Percentiles rank a stretch among this genome's conserved stretches.
Conservation (phyloP, 1,139 yeast species). For the Casaregolazyma lundiana region DNA sequence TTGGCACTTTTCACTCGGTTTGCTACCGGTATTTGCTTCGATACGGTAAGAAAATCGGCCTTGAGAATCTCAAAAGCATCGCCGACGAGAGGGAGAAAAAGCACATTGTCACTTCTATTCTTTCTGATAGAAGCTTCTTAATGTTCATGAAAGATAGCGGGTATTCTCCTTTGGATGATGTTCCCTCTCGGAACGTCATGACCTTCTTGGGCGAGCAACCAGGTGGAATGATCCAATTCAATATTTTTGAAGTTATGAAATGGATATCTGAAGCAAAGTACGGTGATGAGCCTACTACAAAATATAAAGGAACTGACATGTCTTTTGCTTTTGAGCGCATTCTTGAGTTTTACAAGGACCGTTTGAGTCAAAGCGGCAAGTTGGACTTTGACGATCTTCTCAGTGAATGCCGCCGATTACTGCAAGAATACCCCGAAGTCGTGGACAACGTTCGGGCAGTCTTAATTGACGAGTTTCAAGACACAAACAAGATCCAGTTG, state of each 20-base stretch:
- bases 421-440: slow-evolving; percentile 44
- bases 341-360: slow-evolving; percentile 43
- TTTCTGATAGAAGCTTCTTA: slow-evolving; percentile 6
- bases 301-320: background rate
- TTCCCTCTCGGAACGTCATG: too few relatives aligned
- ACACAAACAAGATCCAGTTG: slow-evolving; percentile 75
- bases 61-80: slow-evolving; percentile 45
- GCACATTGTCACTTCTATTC: slow-evolving; percentile 36
- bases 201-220: too few relatives aligned
- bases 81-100: slow-evolving; percentile 65
- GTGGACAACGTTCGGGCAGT: slow-evolving; percentile 59
- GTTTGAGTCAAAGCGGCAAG: slow-evolving; percentile 39
- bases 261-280: slow-evolving; percentile 6
- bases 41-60: slow-evolving; percentile 52
- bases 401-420: slow-evolving; percentile 47
- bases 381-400: slow-evolving; percentile 86
- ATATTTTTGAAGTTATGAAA: background rate
- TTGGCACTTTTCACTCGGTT: slow-evolving; percentile 86
- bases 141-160: background rate
- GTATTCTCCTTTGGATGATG: too few relatives aligned
- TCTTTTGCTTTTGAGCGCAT: slow-evolving; percentile 3
- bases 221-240: too few relatives aligned
- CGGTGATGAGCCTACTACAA: slow-evolving; percentile 1
- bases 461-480: slow-evolving; percentile 91
- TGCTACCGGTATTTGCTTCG: slow-evolving; percentile 57